Percentiles rank a stretch among this genome's conserved stretches.
These are phyloP conservation scores for Drosera capensis DNA, from an alignment of 148 eudicot genomes.

Conservation along the genomic window DNA sequence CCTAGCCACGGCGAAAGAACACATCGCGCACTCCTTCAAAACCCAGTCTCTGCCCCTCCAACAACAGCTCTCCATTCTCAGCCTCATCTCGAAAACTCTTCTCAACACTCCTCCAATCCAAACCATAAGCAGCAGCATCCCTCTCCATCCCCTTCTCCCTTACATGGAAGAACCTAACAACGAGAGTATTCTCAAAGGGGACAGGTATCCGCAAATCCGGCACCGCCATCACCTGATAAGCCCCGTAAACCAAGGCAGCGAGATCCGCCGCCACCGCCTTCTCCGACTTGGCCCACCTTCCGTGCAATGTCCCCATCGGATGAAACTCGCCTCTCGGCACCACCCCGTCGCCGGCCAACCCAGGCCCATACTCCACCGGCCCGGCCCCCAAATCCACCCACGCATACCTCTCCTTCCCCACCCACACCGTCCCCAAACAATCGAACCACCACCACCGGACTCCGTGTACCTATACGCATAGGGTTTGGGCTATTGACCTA, in stretches of 20 bases:
- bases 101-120: constrained; percentile 65
- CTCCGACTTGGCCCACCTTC: constrained; percentile 49
- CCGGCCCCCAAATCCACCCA: constrained; percentile 91
- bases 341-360: constrained; percentile 75
- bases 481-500: constrained; percentile 41
- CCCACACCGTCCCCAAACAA: constrained; percentile 65
- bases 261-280: constrained; percentile 60
- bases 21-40: constrained; percentile 61
- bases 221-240: constrained; percentile 73
- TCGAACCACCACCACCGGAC: constrained; percentile 25
- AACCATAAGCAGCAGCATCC: constrained; percentile 28
- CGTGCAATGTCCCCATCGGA: constrained; percentile 56
- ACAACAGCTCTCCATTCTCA: constrained; percentile 40
- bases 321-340: constrained; percentile 75
- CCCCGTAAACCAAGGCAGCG: constrained; percentile 75
- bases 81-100: constrained; percentile 55
- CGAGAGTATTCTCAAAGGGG: constrained; percentile 50
- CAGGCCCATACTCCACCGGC: constrained; percentile 92
- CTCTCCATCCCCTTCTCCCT: constrained; percentile 12
- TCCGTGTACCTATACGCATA: constrained; percentile 54
- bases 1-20: constrained; percentile 68
- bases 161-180: constrained; percentile 69
- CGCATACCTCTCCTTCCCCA: constrained; percentile 46
- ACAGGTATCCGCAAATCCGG: constrained; percentile 87
- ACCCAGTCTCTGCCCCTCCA: constrained; percentile 56